Conservation (phyloP, 2,329 filamentous ascomycete genomes). For the Aquanectria penicillioides region DNA sequence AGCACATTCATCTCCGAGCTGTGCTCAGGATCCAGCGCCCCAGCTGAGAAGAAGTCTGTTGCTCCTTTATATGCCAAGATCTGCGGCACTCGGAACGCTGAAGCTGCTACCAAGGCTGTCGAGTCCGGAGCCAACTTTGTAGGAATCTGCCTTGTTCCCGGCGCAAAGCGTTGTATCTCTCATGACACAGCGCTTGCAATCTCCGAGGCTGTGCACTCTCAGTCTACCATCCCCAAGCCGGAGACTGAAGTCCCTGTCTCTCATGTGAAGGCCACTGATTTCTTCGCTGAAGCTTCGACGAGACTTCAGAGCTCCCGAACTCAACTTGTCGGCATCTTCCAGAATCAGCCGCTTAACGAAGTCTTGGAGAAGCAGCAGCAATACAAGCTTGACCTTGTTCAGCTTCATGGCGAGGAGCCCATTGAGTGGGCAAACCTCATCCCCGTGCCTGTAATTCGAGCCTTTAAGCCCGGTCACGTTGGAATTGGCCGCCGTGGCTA, state of each 20-base stretch:
- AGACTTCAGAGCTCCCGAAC: constrained; percentile 68
- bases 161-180: constrained; percentile 81
- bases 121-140: constrained; percentile 91
- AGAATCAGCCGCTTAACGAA: constrained; percentile 86
- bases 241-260: constrained; percentile 39
- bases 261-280: constrained; percentile 65
- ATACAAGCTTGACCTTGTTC: constrained; percentile 86
- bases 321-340: constrained; percentile 91
- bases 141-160: constrained; percentile 89
- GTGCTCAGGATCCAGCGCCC: constrained; percentile 67
- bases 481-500: constrained; percentile 80
- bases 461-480: constrained; percentile 81
- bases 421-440: constrained; percentile 91
- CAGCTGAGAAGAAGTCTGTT: constrained; percentile 46
- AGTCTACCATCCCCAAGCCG: constrained; percentile 57
- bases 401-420: constrained; percentile 92
- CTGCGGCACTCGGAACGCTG: constrained; percentile 86
- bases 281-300: constrained; percentile 69
- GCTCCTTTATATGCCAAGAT: constrained; percentile 84
- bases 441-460: constrained; percentile 89
- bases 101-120: constrained; percentile 82
- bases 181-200: constrained; percentile 84
- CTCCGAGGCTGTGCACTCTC: constrained; percentile 80
- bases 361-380: constrained; percentile 80
- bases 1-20: constrained; percentile 85